phyloP scores from a whole-genome alignment of 2,329 filamentous ascomycete genomes.

The Paecilomyces sp. region DNA sequence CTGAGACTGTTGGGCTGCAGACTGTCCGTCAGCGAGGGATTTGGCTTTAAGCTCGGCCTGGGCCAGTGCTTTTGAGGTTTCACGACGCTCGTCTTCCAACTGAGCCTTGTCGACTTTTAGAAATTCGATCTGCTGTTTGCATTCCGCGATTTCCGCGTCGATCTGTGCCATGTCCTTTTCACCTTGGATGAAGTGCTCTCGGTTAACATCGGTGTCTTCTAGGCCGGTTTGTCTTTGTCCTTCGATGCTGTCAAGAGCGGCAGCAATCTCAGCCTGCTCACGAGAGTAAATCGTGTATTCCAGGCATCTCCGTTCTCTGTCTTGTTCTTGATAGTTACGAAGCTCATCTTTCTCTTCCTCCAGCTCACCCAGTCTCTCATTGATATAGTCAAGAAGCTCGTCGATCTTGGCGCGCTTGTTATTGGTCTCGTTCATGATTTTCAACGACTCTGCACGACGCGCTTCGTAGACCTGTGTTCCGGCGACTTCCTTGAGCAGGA shows the following conservation, averaged over 20 bases:
- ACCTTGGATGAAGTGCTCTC: conserved; percentile 66
- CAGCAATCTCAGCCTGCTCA: conserved; percentile 72
- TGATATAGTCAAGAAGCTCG: conserved; percentile 83
- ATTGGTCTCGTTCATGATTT: conserved; percentile 95
- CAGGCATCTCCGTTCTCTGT: conserved; percentile 81
- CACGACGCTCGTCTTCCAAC: conserved; percentile 81
- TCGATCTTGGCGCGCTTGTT: conserved; percentile 94
- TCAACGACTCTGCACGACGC: conserved; percentile 80
- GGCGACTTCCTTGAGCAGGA: conserved; percentile 92
- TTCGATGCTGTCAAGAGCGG: conserved; percentile 75
- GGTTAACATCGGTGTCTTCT: conserved; percentile 75
- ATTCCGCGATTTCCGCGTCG: conserved; percentile 69
- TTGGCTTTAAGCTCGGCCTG: conserved; percentile 83
- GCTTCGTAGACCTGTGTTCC: conserved; percentile 96
- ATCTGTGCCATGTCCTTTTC: conserved; percentile 73
- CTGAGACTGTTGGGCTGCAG: conserved; percentile 65
- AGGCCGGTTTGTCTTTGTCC: conserved; percentile 72
- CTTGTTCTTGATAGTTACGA: conserved; percentile 87
- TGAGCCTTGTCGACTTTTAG: conserved; percentile 78
- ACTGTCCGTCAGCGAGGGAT: conserved; percentile 73
- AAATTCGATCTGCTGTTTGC: conserved; percentile 77
- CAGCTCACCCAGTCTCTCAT: conserved; percentile 77
- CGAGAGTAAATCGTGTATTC: conserved; percentile 92
- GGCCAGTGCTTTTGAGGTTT: conserved; percentile 70
- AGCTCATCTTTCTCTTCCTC: conserved; percentile 98